Percentiles rank a stretch among this genome's conserved stretches.
Evolutionary conservation across 1,284 basidiomycete genomes (phyloP).

Genomic region (Sporisorium exsertum): DNA sequence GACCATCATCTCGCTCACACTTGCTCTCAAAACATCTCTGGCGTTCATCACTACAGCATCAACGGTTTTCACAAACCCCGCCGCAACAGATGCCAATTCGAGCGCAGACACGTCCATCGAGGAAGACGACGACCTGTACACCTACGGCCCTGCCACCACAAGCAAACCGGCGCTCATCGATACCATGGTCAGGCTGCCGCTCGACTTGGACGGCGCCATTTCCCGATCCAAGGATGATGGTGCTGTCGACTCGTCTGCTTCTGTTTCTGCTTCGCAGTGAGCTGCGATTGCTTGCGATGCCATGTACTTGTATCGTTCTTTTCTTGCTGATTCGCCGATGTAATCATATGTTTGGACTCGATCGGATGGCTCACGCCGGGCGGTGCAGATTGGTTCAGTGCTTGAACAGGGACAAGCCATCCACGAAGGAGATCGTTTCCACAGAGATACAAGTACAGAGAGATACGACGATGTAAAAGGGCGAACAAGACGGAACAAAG

Average conservation of each 20-base stretch:
- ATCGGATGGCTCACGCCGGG: neutral
- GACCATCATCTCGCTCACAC: neutral
- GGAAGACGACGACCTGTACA: conserved; percentile 41
- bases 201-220: conserved; percentile 46
- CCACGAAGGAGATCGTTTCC: neutral
- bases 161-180: conserved; percentile 48
- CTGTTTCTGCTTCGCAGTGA: conserved; percentile 15
- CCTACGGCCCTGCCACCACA: conserved; percentile 27
- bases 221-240: conserved; percentile 29
- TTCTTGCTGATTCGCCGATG: conserved; percentile 8
- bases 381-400: neutral
- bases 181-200: conserved; percentile 52
- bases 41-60: conserved; percentile 21
- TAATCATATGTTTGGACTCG: conserved; percentile 5
- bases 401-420: neutral
- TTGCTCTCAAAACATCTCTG: neutral
- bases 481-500: neutral
- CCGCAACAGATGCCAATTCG: neutral
- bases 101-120: conserved; percentile 30
- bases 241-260: conserved; percentile 12
- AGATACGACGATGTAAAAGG: neutral
- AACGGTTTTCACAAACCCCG: conserved; percentile 25
- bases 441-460: conserved; percentile 20
- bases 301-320: conserved; percentile 26
- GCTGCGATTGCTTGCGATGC: neutral